A percentile compares a stretch with the other conserved stretches of the same genome.
phyloP scores from a whole-genome alignment of 176 grass and related monocot genomes.

The Oryza rufipogon region DNA sequence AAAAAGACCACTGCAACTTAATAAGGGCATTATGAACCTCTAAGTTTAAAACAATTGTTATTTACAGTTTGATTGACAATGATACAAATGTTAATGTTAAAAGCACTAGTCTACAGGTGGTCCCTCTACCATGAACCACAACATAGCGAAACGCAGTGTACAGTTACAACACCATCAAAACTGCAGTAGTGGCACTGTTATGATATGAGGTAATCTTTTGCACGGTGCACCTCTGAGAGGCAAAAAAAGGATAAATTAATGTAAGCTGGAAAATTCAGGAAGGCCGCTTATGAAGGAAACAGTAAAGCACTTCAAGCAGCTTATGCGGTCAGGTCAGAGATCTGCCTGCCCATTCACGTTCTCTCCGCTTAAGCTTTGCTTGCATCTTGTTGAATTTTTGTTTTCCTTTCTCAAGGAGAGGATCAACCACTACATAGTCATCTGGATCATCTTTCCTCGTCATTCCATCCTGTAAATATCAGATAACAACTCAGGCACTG shows the following conservation, averaged over 20 bases:
- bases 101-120: background rate
- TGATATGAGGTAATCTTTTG: background rate
- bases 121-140: background rate
- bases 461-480: conserved; percentile 71
- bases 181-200: conserved; percentile 18
- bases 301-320: conserved; percentile 22
- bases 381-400: conserved; percentile 97
- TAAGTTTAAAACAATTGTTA: conserved; percentile 4
- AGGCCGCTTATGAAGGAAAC: background rate
- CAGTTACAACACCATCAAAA: conserved; percentile 19
- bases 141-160: background rate
- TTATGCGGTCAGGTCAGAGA: conserved; percentile 73
- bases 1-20: no score
- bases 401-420: conserved; percentile 96
- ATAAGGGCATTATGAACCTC: background rate
- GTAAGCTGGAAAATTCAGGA: conserved; percentile 26
- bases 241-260: background rate
- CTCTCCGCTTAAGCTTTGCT: conserved; percentile 80
- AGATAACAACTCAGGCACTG: conserved; percentile 6
- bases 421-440: conserved; percentile 94
- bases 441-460: conserved; percentile 82
- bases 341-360: conserved; percentile 96
- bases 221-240: background rate
- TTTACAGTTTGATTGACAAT: conserved; percentile 41
- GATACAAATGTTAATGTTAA: conserved; percentile 19